Evolutionary conservation across 495 filamentous ascomycete genomes (phyloP).

Genomic region (Aspergillus indologenus): DNA sequence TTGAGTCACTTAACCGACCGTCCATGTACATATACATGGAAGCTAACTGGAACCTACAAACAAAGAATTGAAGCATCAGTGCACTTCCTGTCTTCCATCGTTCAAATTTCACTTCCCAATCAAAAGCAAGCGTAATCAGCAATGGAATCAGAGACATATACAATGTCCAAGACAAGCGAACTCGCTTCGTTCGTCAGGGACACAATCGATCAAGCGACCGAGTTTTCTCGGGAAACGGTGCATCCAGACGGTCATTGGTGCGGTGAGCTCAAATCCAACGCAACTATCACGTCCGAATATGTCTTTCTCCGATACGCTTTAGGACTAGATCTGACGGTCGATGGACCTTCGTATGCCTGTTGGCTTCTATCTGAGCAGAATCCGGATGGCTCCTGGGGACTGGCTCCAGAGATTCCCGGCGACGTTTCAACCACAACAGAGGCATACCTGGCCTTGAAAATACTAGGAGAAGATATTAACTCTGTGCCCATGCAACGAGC

Average conservation of each 20-base stretch:
- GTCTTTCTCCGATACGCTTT: slow-evolving; percentile 32
- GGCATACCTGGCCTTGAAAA: slow-evolving; percentile 41
- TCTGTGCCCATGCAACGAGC: slow-evolving; percentile 28
- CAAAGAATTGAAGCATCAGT: too few species aligned
- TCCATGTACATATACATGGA: too few species aligned
- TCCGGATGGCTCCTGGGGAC: slow-evolving; percentile 39
- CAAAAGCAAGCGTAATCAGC: too few species aligned
- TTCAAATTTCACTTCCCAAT: too few species aligned
- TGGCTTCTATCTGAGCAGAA: slow-evolving; percentile 30
- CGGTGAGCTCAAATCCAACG: slow-evolving; percentile 33
- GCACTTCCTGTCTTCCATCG: too few species aligned
- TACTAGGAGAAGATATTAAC: slow-evolving; percentile 26
- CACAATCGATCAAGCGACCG: not conserved
- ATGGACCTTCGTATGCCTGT: slow-evolving; percentile 10
- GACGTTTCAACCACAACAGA: slow-evolving; percentile 38
- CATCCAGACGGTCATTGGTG: slow-evolving; percentile 37
- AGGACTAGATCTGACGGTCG: slow-evolving; percentile 19
- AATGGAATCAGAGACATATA: not conserved
- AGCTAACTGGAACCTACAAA: too few species aligned
- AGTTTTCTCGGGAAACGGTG: not conserved
- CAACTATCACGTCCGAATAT: slow-evolving; percentile 37
- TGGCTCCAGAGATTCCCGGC: slow-evolving; percentile 34
- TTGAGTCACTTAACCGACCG: too few species aligned
- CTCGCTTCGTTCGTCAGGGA: not conserved
- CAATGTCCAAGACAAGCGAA: not conserved